Conservation (phyloP, 2,329 filamentous ascomycete genomes). For the Juglanconis sp. region DNA sequence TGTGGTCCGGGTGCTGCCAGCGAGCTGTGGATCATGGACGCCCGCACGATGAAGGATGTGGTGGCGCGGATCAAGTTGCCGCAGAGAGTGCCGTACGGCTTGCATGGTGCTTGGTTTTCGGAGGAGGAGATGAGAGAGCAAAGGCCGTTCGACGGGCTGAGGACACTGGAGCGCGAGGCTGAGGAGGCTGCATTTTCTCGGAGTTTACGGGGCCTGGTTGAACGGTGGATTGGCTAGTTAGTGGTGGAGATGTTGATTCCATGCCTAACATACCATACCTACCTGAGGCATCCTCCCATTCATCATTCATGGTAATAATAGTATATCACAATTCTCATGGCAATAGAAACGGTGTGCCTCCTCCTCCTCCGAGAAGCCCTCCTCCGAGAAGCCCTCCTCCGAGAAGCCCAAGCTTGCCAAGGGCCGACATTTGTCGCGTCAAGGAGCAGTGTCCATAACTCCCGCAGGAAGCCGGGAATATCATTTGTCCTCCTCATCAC, state of each 20-base stretch:
- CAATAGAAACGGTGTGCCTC: too few species aligned
- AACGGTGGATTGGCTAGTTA: constrained; percentile 8
- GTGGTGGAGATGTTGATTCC: background rate
- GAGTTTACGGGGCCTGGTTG: constrained; percentile 4
- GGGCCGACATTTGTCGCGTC: too few species aligned
- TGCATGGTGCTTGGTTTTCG: constrained; percentile 63
- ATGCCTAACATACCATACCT: background rate
- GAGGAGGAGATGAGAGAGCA: constrained; percentile 50
- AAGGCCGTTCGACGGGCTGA: constrained; percentile 24
- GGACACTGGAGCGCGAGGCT: background rate
- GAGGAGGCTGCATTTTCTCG: background rate
- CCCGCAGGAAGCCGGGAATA: too few species aligned
- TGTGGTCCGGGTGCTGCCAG: constrained; percentile 44
- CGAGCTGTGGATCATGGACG: constrained; percentile 69
- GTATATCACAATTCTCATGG: too few species aligned
- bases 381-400: too few species aligned
- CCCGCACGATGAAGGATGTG: constrained; percentile 57
- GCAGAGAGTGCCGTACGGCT: constrained; percentile 66
- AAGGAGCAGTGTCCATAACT: too few species aligned
- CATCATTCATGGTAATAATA: too few species aligned
- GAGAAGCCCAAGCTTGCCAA: too few species aligned
- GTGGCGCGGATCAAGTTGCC: constrained; percentile 58
- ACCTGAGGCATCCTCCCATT: background rate
- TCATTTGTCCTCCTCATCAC: too few species aligned
- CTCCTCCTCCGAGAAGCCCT: too few species aligned